phyloP scores from a whole-genome alignment of 2,329 filamentous ascomycete genomes.

The Metarhizium anisopliae region DNA sequence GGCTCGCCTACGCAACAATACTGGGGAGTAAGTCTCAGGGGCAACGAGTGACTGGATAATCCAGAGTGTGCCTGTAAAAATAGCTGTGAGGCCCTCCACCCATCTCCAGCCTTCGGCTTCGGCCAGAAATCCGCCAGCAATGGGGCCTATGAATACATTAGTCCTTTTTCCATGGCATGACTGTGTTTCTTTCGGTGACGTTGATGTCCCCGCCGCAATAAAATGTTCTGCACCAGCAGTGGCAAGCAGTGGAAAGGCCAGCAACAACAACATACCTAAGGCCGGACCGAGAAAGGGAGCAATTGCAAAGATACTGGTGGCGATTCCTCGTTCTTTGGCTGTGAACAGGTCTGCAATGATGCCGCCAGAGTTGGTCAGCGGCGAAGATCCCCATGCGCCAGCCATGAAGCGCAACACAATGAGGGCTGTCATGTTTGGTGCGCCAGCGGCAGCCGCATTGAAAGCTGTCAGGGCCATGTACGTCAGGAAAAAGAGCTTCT shows the following conservation, averaged over 20 bases:
- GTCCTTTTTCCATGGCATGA: not conserved
- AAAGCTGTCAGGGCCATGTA: slow-evolving; percentile 52
- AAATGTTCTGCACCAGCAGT: not conserved
- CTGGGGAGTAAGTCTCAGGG: slow-evolving; percentile 53
- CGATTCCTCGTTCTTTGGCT: slow-evolving; percentile 44
- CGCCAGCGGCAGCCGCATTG: slow-evolving; percentile 48
- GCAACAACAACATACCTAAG: slow-evolving; percentile 26
- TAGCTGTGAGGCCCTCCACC: slow-evolving; percentile 53
- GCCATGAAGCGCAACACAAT: slow-evolving; percentile 63
- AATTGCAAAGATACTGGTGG: slow-evolving; percentile 50
- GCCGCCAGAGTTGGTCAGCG: slow-evolving; percentile 53
- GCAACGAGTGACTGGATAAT: slow-evolving; percentile 39
- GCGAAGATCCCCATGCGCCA: slow-evolving; percentile 52
- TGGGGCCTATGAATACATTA: slow-evolving; percentile 33
- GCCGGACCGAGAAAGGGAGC: slow-evolving; percentile 56
- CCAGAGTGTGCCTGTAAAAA: slow-evolving; percentile 52
- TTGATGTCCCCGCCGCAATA: not conserved
- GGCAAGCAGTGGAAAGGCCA: not conserved
- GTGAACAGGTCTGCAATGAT: slow-evolving; percentile 56
- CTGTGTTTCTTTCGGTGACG: not conserved
- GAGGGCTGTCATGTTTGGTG: slow-evolving; percentile 48
- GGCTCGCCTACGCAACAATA: slow-evolving; percentile 45
- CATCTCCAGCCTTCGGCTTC: slow-evolving; percentile 54
- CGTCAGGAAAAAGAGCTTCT: slow-evolving; percentile 50
- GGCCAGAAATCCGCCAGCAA: slow-evolving; percentile 54